Percentiles rank a stretch among this genome's conserved stretches.
Conservation (phyloP, 1,284 basidiomycete genomes). For the Naganishia albida region DNA sequence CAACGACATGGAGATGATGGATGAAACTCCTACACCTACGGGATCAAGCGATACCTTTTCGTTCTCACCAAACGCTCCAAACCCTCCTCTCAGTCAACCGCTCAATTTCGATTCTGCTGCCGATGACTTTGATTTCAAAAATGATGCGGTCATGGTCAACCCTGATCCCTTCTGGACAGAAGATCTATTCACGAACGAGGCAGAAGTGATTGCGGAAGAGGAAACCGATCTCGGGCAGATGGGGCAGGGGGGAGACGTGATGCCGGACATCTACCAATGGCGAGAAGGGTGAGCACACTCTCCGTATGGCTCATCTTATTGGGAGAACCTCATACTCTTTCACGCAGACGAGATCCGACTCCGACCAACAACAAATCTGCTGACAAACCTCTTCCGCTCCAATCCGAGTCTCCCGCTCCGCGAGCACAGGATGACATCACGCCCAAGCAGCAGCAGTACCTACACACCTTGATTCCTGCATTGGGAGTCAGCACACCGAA, state of each 20-base stretch:
- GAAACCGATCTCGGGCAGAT: conserved; percentile 23
- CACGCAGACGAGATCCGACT: conserved; percentile 12
- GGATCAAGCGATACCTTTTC: conserved; percentile 10
- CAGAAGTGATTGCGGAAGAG: conserved; percentile 18
- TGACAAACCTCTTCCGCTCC: conserved; percentile 17
- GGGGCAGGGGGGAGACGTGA: conserved; percentile 1
- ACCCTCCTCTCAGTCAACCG: conserved; percentile 1
- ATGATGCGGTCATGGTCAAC: not conserved
- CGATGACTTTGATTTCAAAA: conserved; percentile 1
- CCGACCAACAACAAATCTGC: conserved; percentile 2
- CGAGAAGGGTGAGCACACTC: conserved; percentile 18
- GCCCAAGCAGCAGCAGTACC: not conserved
- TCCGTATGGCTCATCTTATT: not conserved
- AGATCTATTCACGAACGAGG: conserved; percentile 21
- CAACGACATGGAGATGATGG: conserved; percentile 23
- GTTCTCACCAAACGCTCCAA: conserved; percentile 4
- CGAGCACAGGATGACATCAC: conserved; percentile 22
- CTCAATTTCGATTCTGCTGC: not conserved
- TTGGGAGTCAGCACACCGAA: conserved; percentile 23
- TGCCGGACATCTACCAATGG: conserved; percentile 22
- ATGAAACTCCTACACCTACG: conserved; percentile 21
- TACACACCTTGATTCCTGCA: conserved; percentile 25
- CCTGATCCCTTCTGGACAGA: conserved; percentile 32
- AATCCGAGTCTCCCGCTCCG: conserved; percentile 26
- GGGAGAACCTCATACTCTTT: not conserved